Percentiles rank a stretch among this genome's conserved stretches.
Evolutionary conservation across 2,329 filamentous ascomycete genomes (phyloP).

Genomic region (Daldinia sp.): DNA sequence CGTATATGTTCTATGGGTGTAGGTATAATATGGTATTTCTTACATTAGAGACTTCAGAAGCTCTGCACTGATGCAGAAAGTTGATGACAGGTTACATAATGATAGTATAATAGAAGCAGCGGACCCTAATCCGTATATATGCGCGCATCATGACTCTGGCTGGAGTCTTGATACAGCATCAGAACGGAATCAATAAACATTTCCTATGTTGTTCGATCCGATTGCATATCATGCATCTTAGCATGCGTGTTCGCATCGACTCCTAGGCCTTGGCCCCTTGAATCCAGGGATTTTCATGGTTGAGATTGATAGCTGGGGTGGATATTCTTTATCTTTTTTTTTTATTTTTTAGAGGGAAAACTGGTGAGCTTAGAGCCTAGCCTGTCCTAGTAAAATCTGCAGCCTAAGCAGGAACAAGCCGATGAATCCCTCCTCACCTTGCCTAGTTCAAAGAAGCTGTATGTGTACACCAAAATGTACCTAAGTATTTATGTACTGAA

Average conservation of each 20-base stretch:
- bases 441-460: slow-evolving; percentile 3
- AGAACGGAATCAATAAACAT: slow-evolving; percentile 17
- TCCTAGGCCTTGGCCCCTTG: slow-evolving; percentile 22
- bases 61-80: not conserved
- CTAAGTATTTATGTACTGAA: too few species aligned
- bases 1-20: too few species aligned
- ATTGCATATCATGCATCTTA: slow-evolving; percentile 28
- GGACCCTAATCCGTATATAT: slow-evolving; percentile 11
- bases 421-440: slow-evolving; percentile 18
- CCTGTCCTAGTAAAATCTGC: slow-evolving; percentile 2
- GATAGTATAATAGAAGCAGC: slow-evolving; percentile 22
- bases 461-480: not conserved
- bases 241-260: slow-evolving; percentile 29
- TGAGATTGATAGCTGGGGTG: slow-evolving; percentile 4
- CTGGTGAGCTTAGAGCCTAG: slow-evolving; percentile 12
- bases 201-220: slow-evolving; percentile 26
- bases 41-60: not conserved
- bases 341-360: slow-evolving; percentile 8
- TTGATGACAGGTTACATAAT: slow-evolving; percentile 30
- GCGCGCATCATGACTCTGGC: slow-evolving; percentile 25
- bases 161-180: not conserved
- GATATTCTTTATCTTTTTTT: not conserved
- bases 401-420: slow-evolving; percentile 22
- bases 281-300: slow-evolving; percentile 28
- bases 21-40: too few species aligned